These are phyloP conservation scores for Remersonia thermophila DNA, from an alignment of 2,329 filamentous ascomycete species.

Conservation along the genomic window DNA sequence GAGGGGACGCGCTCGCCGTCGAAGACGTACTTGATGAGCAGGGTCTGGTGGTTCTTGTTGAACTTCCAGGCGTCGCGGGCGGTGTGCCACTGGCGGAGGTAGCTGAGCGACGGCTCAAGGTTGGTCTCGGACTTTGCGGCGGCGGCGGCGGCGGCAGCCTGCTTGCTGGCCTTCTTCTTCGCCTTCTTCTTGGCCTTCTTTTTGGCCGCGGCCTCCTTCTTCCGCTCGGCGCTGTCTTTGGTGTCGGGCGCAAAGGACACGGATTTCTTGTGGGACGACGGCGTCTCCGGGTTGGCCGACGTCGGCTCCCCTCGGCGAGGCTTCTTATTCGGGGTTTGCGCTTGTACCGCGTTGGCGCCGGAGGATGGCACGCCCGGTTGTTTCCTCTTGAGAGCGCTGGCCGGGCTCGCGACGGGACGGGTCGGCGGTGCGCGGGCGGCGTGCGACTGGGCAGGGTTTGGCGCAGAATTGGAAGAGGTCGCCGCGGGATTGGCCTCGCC, in stretches of 20 bases:
- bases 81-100: constrained; percentile 64
- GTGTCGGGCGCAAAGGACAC: constrained; percentile 35
- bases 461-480: constrained; percentile 8
- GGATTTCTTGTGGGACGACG: constrained; percentile 27
- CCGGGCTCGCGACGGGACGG: constrained; percentile 13
- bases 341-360: constrained; percentile 2
- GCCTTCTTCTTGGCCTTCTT: constrained; percentile 25
- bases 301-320: constrained; percentile 16
- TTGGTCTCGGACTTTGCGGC: constrained; percentile 17
- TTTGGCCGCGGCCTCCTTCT: constrained; percentile 14
- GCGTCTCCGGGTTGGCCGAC: constrained; percentile 11
- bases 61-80: constrained; percentile 76
- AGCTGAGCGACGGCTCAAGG: constrained; percentile 56
- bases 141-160: constrained; percentile 21
- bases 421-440: constrained; percentile 15
- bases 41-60: constrained; percentile 84
- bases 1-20: constrained; percentile 58
- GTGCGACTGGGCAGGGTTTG: constrained; percentile 10
- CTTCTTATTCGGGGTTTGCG: constrained; percentile 25
- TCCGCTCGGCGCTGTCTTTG: constrained; percentile 3
- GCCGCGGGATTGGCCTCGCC: constrained; percentile 17
- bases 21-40: constrained; percentile 73
- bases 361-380: constrained; percentile 28
- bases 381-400: constrained; percentile 34
- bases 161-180: constrained; percentile 25